A percentile compares a stretch with the other conserved stretches of the same genome.
Conservation (phyloP, 805 yeast species). For the Torulaspora microellipsoides region DNA sequence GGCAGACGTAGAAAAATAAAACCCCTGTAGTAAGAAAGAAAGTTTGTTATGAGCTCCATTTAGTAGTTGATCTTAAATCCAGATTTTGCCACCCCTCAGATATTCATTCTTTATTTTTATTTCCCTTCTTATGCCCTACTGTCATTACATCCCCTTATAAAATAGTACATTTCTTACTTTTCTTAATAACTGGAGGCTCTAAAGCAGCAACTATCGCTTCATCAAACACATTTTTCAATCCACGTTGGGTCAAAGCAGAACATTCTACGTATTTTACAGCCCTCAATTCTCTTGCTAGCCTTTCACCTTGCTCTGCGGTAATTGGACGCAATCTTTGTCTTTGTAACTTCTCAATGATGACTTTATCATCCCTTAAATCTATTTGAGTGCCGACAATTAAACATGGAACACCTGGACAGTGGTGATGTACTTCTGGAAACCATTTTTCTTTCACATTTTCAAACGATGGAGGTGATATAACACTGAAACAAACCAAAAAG, state of each 20-base stretch:
- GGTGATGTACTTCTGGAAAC: constrained; percentile 98
- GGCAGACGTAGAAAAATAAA: too few relatives aligned
- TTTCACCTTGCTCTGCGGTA: constrained; percentile 81
- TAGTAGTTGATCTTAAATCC: too few relatives aligned
- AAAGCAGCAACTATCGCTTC: constrained; percentile 98
- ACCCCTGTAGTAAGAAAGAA: too few relatives aligned
- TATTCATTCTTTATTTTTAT: too few relatives aligned
- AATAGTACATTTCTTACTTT: constrained; percentile 70
- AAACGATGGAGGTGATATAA: constrained; percentile 93
- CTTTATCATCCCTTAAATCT: constrained; percentile 90
- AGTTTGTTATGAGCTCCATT: too few relatives aligned
- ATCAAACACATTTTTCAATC: constrained; percentile 95
- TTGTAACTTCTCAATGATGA: constrained; percentile 80
- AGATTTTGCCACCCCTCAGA: too few relatives aligned
- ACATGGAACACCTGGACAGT: constrained; percentile 97
- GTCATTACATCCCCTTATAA: constrained; percentile 41
- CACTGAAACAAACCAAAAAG: constrained; percentile 91
- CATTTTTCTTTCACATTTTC: constrained; percentile 98
- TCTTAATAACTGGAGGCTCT: constrained; percentile 92
- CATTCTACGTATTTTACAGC: constrained; percentile 98
- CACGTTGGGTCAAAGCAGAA: constrained; percentile 95
- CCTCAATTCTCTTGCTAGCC: constrained; percentile 86
- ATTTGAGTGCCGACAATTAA: constrained; percentile 95
- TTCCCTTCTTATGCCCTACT: background rate
- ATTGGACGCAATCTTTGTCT: constrained; percentile 89